Base-by-base conservation (phyloP, 139 green algal species). In the Chlamydomonas eustigma region DNA sequence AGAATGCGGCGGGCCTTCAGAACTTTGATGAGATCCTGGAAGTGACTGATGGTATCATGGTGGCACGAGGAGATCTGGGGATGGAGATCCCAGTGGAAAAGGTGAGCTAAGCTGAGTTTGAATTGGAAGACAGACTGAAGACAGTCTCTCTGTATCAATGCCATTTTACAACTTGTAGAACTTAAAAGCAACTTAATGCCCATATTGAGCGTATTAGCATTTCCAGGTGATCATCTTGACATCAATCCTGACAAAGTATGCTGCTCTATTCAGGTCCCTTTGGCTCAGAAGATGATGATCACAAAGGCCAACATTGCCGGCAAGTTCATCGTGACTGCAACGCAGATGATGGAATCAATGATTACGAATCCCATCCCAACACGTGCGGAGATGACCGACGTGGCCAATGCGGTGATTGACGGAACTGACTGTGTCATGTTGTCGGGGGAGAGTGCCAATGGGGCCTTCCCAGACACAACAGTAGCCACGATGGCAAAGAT, bases 391-490 rank as follows among this genome's bases (percentile, higher is more conserved):
- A 93, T 92, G 71, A 97, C 92, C 0, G 92, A 97, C 75, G 92
- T 97, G 24, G 92, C 92, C 44, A 97, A 97, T 71, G 90, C 91
- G 1, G 90, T 96, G 35, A 85, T 94, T 50, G 92, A 97, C 67
- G 91, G 91, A 51, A 92, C 85, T 0, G 91, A 96, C 74, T 83
- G 74, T 1, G 85, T 89, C 63, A 89, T 92, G 81, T 78, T 89
- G 28, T 84, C 78, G 24, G 87, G 87, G 25, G 87, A 91, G 76
- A 87, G 63, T 31, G 87, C 87, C 8, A 89, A 89, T 39, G 87
- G 87, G 31, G 34, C 52, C 0, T 86, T 81, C 69, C 80, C 84
- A 0, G 78, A 71, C 44, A 30, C 73, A 28, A 80, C 87, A 0
- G 87, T 91, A 5, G 68, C 69, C 22, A 85, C 78, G 28, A 91